Conservation (phyloP, 306 rosid genomes). For the Lablab purpureus region DNA sequence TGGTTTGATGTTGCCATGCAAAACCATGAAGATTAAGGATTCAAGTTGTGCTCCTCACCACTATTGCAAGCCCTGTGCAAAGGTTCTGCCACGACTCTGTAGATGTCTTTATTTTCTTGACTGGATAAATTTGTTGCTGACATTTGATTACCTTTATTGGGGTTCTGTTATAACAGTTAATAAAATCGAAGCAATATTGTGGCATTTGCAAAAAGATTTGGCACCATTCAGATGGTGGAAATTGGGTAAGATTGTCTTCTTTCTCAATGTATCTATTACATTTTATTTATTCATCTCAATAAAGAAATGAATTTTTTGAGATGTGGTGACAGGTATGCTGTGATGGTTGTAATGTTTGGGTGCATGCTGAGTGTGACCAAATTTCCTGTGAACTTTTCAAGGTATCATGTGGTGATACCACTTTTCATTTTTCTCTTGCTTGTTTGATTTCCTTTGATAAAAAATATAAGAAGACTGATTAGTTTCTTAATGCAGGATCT, state of each 20-base stretch:
- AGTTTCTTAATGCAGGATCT: conserved; percentile 63
- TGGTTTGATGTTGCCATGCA: conserved; percentile 64
- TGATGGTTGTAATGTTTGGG: conserved; percentile 97
- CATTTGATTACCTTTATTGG: conserved; percentile 27
- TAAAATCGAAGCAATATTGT: conserved; percentile 87
- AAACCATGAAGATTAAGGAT: conserved; percentile 62
- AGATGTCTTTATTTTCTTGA: conserved; percentile 34
- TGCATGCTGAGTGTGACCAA: conserved; percentile 91
- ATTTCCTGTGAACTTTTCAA: conserved; percentile 69
- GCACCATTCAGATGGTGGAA: conserved; percentile 94
- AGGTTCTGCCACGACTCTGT: conserved; percentile 56
- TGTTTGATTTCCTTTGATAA: conserved; percentile 42
- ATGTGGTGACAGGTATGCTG: conserved; percentile 78
- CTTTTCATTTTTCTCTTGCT: conserved; percentile 28
- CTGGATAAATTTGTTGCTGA: conserved; percentile 23
- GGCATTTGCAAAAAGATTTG: conserved; percentile 92
- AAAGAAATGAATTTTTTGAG: conserved; percentile 40
- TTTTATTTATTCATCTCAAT: conserved; percentile 5
- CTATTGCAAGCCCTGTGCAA: conserved; percentile 78
- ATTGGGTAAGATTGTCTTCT: conserved; percentile 77
- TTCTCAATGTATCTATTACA: conserved; percentile 38
- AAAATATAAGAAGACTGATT: conserved; percentile 36
- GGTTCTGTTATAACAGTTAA: conserved; percentile 60
- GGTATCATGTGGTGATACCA: conserved; percentile 51
- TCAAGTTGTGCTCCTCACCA: conserved; percentile 52